Percentiles rank a stretch among this genome's conserved stretches.
These are phyloP conservation scores for Pleurotus cornucopiae DNA, from an alignment of 768 basidiomycete genomes.

Conservation along the genomic window DNA sequence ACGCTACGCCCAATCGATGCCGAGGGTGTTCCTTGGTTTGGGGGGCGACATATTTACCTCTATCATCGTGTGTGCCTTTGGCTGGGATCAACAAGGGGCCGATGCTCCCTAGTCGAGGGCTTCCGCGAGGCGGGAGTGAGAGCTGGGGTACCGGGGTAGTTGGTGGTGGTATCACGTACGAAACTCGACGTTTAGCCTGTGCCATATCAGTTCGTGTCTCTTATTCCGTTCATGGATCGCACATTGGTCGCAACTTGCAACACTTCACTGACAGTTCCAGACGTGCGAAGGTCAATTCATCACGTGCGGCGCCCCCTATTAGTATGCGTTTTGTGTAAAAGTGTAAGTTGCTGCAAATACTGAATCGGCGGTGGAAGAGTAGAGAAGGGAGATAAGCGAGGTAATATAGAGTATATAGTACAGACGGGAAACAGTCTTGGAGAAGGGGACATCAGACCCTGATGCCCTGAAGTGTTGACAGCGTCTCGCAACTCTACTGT, in stretches of 20 bases:
- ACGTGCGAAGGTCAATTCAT: too few species aligned
- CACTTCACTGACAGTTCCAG: not conserved
- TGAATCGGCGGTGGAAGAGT: too few species aligned
- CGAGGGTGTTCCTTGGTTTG: conserved; percentile 51
- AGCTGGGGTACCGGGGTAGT: conserved; percentile 57
- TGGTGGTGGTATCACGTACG: conserved; percentile 84
- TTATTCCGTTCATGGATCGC: not conserved
- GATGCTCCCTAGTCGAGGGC: conserved; percentile 61
- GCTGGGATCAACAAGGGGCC: conserved; percentile 59
- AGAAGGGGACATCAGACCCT: too few species aligned
- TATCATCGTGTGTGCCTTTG: conserved; percentile 19
- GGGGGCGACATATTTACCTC: conserved; percentile 18
- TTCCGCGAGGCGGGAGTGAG: conserved; percentile 63
- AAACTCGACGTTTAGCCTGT: conserved; percentile 65
- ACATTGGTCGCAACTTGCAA: not conserved
- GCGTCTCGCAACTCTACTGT: too few species aligned
- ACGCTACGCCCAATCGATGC: conserved; percentile 83
- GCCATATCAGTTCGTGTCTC: conserved; percentile 22
- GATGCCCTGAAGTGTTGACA: too few species aligned
- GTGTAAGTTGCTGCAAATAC: too few species aligned
- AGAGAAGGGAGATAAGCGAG: too few species aligned
- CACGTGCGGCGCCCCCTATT: too few species aligned
- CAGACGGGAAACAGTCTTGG: too few species aligned
- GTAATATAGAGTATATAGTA: too few species aligned
- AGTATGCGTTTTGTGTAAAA: too few species aligned